Evolutionary conservation across 2,329 filamentous ascomycete genomes (phyloP), one percentile per base, ranked within the genome.

Genomic region (Sarocladium strictum): DNA sequence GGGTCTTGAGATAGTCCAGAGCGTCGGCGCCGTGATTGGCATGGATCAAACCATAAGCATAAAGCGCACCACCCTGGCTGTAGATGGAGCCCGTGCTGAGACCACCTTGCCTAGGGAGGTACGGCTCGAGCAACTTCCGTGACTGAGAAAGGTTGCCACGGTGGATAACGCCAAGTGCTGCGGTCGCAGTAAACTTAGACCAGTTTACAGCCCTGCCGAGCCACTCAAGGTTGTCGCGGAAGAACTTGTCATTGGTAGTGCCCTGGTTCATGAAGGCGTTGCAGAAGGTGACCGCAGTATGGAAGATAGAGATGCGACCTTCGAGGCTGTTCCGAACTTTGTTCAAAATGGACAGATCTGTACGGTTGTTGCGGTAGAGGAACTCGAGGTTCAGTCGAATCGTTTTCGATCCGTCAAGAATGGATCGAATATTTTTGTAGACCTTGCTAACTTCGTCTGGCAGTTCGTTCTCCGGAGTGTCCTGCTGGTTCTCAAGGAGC

Each of bases 221-320:
- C 94, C 94, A 99, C 61, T 99, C 94, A 23, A 99, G 74, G 67
- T 99, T 99, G 66, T 97, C 91, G 7, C 95, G 84, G 83, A 99
- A 97, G 75, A 99, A 99, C 65, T 93, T 95, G 73, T 99, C 94
- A 64, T 96, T 94, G 0, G 93, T 97, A 1, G 94, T 99, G 56
- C 94, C 95, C 54, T 96, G 92, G 68, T 99, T 96, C 94, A 99
- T 99, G 69, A 99, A 97, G 11, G 92, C 94, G 65, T 97, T 97
- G 66, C 93, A 94, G 65, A 99, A 94, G 1, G 94, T 97, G 55
- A 99, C 90, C 3, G 92, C 91, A 1, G 91, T 96, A 71, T 99
- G 94, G 80, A 97, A 97, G 62, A 99, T 99, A 29, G 93, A 97
- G 73, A 96, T 97, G 53, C 95, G 84, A 33, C 92, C 91, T 67